A percentile compares a stretch with the other conserved stretches of the same genome.
Conservation (phyloP, 306 rosid genomes). For the Oemleria cerasiformis region DNA sequence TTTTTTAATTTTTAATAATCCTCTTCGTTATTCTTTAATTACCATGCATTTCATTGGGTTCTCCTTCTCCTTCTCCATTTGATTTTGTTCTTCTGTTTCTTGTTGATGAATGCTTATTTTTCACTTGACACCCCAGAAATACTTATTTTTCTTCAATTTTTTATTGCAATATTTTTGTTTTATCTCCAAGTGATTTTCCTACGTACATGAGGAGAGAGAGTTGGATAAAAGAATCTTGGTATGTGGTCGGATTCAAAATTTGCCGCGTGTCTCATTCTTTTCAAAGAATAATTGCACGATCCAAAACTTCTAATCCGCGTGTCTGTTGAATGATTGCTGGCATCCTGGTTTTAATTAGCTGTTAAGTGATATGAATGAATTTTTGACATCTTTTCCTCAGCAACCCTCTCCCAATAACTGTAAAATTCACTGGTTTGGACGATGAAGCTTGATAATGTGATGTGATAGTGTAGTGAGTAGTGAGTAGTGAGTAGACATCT, state of each 20-base stretch:
- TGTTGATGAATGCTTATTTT: not conserved
- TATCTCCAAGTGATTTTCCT: not conserved
- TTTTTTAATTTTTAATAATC: not conserved
- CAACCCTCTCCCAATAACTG: too few species aligned
- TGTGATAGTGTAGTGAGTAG: too few species aligned
- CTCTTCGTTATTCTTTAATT: too few species aligned
- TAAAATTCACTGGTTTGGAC: too few species aligned
- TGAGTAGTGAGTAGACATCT: too few species aligned
- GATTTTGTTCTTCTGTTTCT: not conserved
- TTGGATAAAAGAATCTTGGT: not conserved
- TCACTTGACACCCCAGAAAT: not conserved
- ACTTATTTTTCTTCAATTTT: not conserved
- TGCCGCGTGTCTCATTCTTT: not conserved
- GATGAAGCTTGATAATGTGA: too few species aligned
- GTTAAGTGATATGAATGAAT: too few species aligned
- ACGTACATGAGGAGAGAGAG: not conserved
- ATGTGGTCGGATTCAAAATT: conserved; percentile 1
- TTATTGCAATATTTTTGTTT: not conserved
- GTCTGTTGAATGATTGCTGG: too few species aligned
- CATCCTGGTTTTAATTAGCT: too few species aligned
- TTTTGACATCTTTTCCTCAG: too few species aligned
- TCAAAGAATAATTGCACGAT: not conserved
- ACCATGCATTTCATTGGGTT: not conserved
- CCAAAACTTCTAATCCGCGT: not conserved
- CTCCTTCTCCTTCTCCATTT: conserved; percentile 10